Conservation (phyloP, 1,139 yeast species). For the Suhomyces anneliseae region DNA sequence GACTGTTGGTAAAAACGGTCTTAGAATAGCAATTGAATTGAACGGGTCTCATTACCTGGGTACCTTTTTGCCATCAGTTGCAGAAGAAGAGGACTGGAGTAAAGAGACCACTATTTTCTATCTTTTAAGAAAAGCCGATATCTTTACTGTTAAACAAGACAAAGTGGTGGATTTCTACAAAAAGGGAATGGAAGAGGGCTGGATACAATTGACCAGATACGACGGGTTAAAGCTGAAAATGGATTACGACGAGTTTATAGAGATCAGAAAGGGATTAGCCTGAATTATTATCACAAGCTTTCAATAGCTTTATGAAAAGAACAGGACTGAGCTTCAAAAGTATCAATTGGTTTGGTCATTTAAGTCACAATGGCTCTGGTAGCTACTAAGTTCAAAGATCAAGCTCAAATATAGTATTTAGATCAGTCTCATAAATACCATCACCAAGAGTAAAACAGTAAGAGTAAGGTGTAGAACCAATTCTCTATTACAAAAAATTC, state of each 20-base stretch:
- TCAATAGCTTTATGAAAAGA: no score
- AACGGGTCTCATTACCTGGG: conserved; percentile 51
- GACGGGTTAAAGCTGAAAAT: conserved; percentile 38
- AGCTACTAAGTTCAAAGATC: no score
- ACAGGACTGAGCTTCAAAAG: no score
- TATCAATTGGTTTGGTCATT: no score
- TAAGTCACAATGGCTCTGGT: no score
- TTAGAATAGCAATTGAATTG: conserved; percentile 53
- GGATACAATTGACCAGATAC: conserved; percentile 38
- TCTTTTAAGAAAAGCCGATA: conserved; percentile 70
- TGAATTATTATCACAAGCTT: neutral
- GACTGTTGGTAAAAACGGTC: conserved; percentile 82
- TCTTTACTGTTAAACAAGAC: conserved; percentile 17
- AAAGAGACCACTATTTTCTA: conserved; percentile 67
- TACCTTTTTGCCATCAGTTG: conserved; percentile 89
- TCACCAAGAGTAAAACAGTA: no score
- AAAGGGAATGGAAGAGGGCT: conserved; percentile 34
- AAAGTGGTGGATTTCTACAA: conserved; percentile 27
- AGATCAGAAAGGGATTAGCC: conserved; percentile 2
- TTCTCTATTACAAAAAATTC: no score
- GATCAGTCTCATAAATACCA: no score
- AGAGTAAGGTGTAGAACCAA: no score
- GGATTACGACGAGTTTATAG: conserved; percentile 27
- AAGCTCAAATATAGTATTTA: no score
- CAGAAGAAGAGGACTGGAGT: conserved; percentile 86